phyloP scores from a whole-genome alignment of 176 grass and related monocot species.

The Phragmites australis region DNA sequence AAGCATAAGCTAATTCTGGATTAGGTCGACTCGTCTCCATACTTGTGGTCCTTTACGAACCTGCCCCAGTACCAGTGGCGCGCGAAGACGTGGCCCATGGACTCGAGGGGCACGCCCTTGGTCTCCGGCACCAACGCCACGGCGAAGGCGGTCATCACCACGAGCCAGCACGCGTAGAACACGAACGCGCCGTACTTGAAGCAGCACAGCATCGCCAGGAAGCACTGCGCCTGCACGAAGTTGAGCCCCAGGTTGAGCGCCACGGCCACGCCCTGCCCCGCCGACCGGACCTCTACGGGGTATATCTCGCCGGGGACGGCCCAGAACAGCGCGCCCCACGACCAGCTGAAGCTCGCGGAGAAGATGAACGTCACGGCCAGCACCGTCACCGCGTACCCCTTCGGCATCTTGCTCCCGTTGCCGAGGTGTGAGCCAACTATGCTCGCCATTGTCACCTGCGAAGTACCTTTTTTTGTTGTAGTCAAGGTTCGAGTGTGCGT shows the following conservation, averaged over 20 bases:
- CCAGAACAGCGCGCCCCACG: conserved; percentile 86
- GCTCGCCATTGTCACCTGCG: conserved; percentile 63
- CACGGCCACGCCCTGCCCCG: conserved; percentile 64
- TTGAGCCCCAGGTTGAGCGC: conserved; percentile 76
- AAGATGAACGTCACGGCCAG: conserved; percentile 59
- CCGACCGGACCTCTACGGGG: conserved; percentile 78
- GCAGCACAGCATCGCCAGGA: conserved; percentile 77
- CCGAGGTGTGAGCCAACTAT: conserved; percentile 57
- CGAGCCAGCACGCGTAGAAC: conserved; percentile 65
- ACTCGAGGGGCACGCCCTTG: conserved; percentile 64
- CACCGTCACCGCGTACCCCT: conserved; percentile 64
- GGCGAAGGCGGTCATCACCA: conserved; percentile 70
- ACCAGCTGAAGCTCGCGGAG: conserved; percentile 79
- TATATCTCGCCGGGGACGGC: conserved; percentile 78
- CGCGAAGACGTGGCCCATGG: conserved; percentile 63
- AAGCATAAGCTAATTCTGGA: background rate
- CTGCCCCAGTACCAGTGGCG: conserved; percentile 75
- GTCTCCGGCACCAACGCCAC: conserved; percentile 66
- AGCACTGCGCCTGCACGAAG: conserved; percentile 79
- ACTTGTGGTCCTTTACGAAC: conserved; percentile 52
- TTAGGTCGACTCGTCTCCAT: conserved; percentile 34
- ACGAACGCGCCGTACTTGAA: conserved; percentile 71
- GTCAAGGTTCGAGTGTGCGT: background rate
- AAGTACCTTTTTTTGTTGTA: background rate
- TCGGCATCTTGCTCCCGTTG: conserved; percentile 48